Base-by-base conservation (phyloP, 1,139 yeast genomes). In the Geotrichum fermentans region DNA sequence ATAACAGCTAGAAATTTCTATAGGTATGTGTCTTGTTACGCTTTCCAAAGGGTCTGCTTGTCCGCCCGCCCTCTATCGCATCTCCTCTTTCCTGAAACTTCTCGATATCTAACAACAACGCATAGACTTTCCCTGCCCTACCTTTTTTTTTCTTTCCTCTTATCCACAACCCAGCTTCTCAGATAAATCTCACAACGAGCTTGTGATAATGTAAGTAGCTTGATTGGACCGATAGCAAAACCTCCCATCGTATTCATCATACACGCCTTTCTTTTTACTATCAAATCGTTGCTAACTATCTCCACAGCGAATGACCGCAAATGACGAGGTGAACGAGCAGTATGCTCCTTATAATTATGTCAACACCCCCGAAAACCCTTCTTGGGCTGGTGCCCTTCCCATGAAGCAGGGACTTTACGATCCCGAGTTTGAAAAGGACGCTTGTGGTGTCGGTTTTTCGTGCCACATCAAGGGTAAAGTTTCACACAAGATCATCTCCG, bases 381-480 rank as follows among this genome's bases (percentile, higher is more conserved):
- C 96, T 10, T 92, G 97, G 97, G 97, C 97, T 20, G 80, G 86
- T 41, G 77, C 92, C 8, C 75, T 92, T 55, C 98, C 98, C 41
- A 77, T 80, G 41, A 82, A 83, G 59, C 83, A 89, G 68, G 98
- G 96, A 41, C 79, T 92, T 49, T 92, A 92, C 69, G 88, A 92
- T 67, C 98, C 97, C 3, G 95, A 86, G 54, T 79, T 76, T 58
- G 98, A 92, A 68, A 88, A 89, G 64, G 98, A 92, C 64, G 96
- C 97, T 44, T 92, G 98, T 76, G 98, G 98, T 73, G 98, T 92
- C 50, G 97, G 97, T 54, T 92, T 92, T 70, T 87, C 96, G 43
- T 88, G 97, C 69, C 89, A 90, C 72, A 84, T 90, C 71, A 87
- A 89, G 68, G 97, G 97, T 53, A 66, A 73, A 37, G 79, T 82